Evolutionary conservation across 495 filamentous ascomycete genomes (phyloP).

Genomic region (Penicillium macrosclerotiorum): DNA sequence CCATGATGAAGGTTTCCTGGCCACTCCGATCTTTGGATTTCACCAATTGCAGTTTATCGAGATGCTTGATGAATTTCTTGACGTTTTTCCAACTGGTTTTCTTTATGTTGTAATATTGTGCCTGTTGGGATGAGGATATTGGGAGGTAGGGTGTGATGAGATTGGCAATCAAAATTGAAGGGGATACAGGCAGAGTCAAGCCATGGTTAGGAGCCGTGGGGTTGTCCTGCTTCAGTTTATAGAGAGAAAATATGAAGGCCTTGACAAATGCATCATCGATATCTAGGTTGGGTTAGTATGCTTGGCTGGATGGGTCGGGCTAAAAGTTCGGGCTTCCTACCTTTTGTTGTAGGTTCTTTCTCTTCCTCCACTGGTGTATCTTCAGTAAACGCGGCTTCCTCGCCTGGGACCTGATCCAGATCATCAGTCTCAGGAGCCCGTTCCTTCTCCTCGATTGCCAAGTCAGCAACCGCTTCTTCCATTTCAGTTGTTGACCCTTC

Average conservation of each 20-base stretch:
- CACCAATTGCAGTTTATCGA: constrained; percentile 63
- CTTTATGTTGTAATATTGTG: constrained; percentile 64
- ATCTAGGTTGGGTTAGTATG: constrained; percentile 43
- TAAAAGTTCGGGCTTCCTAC: constrained; percentile 28
- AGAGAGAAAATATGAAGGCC: constrained; percentile 66
- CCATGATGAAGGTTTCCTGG: constrained; percentile 62
- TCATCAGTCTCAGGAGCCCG: constrained; percentile 27
- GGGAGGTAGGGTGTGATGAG: constrained; percentile 69
- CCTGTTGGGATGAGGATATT: constrained; percentile 51
- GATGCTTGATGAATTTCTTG: constrained; percentile 69
- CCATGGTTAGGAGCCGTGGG: constrained; percentile 47
- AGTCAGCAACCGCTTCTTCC: constrained; percentile 38
- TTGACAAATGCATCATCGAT: constrained; percentile 67
- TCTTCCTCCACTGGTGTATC: constrained; percentile 35
- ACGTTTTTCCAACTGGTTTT: constrained; percentile 75
- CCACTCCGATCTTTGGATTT: constrained; percentile 67
- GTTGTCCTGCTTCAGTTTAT: constrained; percentile 53
- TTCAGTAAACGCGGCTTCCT: constrained; percentile 7
- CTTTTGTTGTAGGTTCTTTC: constrained; percentile 56
- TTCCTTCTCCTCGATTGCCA: constrained; percentile 37
- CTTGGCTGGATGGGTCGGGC: background rate
- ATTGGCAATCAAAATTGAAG: constrained; percentile 63
- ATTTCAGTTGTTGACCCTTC: constrained; percentile 28
- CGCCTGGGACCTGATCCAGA: constrained; percentile 20
- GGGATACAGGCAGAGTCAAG: constrained; percentile 60